Percentiles rank a stretch among this genome's conserved stretches.
Evolutionary conservation across 495 filamentous ascomycete genomes (phyloP).

Genomic region (Aspergillus bridgeri): DNA sequence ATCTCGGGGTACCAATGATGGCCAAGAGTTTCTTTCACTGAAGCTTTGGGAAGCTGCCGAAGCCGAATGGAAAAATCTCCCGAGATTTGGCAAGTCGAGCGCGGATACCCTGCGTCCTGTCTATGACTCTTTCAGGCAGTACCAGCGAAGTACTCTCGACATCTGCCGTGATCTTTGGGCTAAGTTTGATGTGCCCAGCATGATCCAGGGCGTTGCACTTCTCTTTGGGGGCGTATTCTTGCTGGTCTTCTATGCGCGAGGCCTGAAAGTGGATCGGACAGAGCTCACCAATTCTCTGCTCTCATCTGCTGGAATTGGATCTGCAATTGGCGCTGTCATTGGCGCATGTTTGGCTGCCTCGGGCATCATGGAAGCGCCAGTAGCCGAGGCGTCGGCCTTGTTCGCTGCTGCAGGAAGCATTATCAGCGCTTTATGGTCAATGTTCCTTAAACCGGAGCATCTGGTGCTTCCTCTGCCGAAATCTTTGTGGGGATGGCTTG

Average conservation of each 20-base stretch:
- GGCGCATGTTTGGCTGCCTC: slow-evolving; percentile 25
- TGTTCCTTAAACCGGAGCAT: slow-evolving; percentile 47
- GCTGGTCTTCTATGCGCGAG: slow-evolving; percentile 69
- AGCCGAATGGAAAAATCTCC: slow-evolving; percentile 37
- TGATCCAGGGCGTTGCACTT: slow-evolving; percentile 72
- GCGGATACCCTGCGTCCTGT: slow-evolving; percentile 33
- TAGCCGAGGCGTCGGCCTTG: slow-evolving; percentile 32
- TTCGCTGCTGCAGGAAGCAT: slow-evolving; percentile 62
- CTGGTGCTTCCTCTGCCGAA: slow-evolving; percentile 62
- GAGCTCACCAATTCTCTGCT: slow-evolving; percentile 52
- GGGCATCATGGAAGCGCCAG: slow-evolving; percentile 22
- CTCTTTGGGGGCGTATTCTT: slow-evolving; percentile 62
- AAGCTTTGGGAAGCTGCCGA: slow-evolving; percentile 58
- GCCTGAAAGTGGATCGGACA: slow-evolving; percentile 48
- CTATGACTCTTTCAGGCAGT: slow-evolving; percentile 63
- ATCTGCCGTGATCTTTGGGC: slow-evolving; percentile 89
- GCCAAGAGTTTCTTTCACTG: slow-evolving; percentile 50
- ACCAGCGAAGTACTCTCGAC: slow-evolving; percentile 73
- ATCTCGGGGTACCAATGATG: slow-evolving; percentile 60
- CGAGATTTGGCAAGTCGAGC: slow-evolving; percentile 38
- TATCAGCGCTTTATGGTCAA: slow-evolving; percentile 53
- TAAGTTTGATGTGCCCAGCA: slow-evolving; percentile 79
- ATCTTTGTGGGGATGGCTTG: slow-evolving; percentile 85
- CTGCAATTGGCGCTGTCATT: slow-evolving; percentile 35
- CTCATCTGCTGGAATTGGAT: slow-evolving; percentile 38